Evolutionary conservation across 2,329 filamentous ascomycete genomes (phyloP), one percentile per base, ranked within the genome.

Genomic region (Pseudogymnoascus sp.): DNA sequence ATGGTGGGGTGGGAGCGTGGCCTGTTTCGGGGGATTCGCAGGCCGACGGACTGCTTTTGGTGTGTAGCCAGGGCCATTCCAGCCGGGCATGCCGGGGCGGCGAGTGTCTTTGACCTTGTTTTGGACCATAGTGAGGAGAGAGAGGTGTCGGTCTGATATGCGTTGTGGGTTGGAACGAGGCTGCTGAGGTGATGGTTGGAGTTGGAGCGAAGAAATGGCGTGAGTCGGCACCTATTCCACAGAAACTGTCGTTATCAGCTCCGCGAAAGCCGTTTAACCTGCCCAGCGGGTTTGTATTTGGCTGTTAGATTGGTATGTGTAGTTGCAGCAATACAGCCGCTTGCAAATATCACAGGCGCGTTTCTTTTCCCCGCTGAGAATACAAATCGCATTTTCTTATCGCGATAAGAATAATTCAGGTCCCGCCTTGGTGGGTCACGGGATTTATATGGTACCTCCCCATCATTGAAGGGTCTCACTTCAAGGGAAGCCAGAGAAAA

Each of bases 61-160:
- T 10, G 28, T 34, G 6, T 45, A 11, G n/a, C 28, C 28, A 25
- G 37, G 61, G 41, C 61, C 61, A 45, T n/a, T 10, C 61, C 43
- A 54, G 21, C 61, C 61, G 19, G 61, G 61, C 28, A 45, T 62
- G 7, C 61, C 61, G 28, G 61, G 61, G 11, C 61, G 37, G 41
- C 37, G 37, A 48, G 37, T 62, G 37, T 62, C 60, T 39, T 61
- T 61, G 6, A 39, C 60, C 31, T 61, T 61, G 34, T 61, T 61
- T 39, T 61, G 60, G 60, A 61, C 60, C 60, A 61, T 61, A 1
- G 34, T n/a, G 31, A 37, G 19, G 34, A 23, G 6, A 16, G 16
- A 23, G 6, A 13, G 34, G 60, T 61, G 34, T 19, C 23, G 34
- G 31, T 25, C 19, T n/a, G 34, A 11, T 31, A 13, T 57, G 25